phyloP scores from a whole-genome alignment of 2,329 filamentous ascomycete genomes.

The Apiospora saccharicola region DNA sequence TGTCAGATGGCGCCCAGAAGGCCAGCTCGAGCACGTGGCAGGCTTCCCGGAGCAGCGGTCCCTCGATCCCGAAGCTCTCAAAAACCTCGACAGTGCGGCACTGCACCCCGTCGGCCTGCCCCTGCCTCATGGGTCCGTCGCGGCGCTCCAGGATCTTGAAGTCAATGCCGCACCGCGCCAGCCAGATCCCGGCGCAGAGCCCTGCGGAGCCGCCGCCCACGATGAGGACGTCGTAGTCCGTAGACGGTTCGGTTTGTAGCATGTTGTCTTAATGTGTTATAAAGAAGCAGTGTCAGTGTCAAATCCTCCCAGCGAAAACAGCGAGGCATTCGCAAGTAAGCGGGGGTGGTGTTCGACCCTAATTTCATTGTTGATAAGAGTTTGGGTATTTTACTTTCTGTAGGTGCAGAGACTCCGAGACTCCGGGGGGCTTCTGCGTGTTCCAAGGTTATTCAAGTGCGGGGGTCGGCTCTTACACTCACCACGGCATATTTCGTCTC shows the following conservation, averaged over 20 bases:
- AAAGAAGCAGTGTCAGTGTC: neutral
- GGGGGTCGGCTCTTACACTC: neutral
- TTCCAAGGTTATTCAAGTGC: neutral
- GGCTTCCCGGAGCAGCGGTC: constrained; percentile 61
- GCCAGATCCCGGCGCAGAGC: constrained; percentile 67
- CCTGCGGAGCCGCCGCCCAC: constrained; percentile 69
- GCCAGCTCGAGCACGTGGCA: constrained; percentile 65
- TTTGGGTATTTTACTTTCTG: neutral
- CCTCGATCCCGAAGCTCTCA: constrained; percentile 64
- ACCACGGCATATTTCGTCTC: neutral
- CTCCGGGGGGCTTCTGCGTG: neutral
- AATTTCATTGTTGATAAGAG: neutral
- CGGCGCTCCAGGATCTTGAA: constrained; percentile 66
- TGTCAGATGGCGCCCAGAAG: constrained; percentile 56
- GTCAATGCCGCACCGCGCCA: constrained; percentile 62
- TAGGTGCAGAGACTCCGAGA: neutral
- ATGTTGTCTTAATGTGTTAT: neutral
- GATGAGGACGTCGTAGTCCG: constrained; percentile 61
- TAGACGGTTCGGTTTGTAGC: neutral
- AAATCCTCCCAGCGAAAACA: neutral
- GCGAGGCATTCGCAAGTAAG: neutral
- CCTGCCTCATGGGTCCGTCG: constrained; percentile 59
- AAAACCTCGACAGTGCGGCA: constrained; percentile 69
- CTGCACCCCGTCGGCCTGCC: constrained; percentile 71
- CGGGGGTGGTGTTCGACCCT: neutral